Conservation (phyloP, 2,329 filamentous ascomycete genomes). For the Xylariaceae sp. region DNA sequence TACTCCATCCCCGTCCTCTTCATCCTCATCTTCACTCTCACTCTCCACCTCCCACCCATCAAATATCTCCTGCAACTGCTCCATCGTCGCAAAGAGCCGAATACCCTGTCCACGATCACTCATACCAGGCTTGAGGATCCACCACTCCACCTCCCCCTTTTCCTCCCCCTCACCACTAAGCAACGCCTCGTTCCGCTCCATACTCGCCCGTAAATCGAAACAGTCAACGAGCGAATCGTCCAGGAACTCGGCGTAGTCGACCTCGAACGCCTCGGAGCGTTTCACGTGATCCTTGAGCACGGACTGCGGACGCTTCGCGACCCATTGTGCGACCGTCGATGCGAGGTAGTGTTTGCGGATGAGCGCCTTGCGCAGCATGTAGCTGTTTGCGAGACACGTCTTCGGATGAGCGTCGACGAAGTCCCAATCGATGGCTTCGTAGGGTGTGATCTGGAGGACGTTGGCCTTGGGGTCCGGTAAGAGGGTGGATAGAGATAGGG, state of each 20-base stretch:
- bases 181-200: conserved; percentile 59
- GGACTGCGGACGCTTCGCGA: conserved; percentile 72
- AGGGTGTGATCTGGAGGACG: conserved; percentile 75
- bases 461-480: conserved; percentile 38
- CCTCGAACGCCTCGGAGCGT: conserved; percentile 77
- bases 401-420: conserved; percentile 57
- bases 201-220: conserved; percentile 76
- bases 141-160: conserved; percentile 63
- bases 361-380: conserved; percentile 91
- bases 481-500: conserved; percentile 34
- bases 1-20: conserved; percentile 39
- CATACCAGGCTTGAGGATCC: conserved; percentile 98
- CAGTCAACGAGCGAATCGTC: conserved; percentile 89
- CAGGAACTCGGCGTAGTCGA: conserved; percentile 94
- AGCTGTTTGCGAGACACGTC: conserved; percentile 73
- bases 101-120: conserved; percentile 94
- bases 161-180: conserved; percentile 10
- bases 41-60: conserved; percentile 77
- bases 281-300: conserved; percentile 66
- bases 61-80: conserved; percentile 80
- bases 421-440: conserved; percentile 84
- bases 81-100: conserved; percentile 77
- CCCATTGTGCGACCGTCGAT: conserved; percentile 77
- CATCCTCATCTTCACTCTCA: conserved; percentile 62
- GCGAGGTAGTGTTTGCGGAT: conserved; percentile 95